Conservation (phyloP, 108 stramenopile species). For the Mediolabrus comicus region DNA sequence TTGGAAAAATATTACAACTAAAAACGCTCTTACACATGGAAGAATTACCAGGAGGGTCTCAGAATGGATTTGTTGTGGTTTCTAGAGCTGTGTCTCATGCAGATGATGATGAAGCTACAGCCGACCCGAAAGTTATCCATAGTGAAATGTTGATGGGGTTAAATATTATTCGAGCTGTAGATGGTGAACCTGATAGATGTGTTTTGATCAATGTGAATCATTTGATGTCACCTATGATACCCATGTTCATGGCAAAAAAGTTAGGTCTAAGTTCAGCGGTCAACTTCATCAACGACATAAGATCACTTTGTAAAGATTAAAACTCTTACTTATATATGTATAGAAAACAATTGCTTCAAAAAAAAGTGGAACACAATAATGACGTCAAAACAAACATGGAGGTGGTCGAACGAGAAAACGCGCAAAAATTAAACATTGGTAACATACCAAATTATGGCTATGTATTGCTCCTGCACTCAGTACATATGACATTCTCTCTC, state of each 20-base stretch:
- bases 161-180: constrained; percentile 62
- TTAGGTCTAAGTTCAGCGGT: constrained; percentile 63
- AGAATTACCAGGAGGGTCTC: constrained; percentile 44
- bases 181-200: constrained; percentile 55
- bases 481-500: no score
- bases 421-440: no score
- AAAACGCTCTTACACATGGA: constrained; percentile 68
- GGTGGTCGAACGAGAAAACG: no score
- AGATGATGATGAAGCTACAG: constrained; percentile 17
- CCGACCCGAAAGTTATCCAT: constrained; percentile 46
- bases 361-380: no score
- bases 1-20: constrained; percentile 63
- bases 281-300: constrained; percentile 70
- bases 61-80: constrained; percentile 67
- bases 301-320: constrained; percentile 34
- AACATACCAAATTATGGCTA: no score
- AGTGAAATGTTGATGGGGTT: constrained; percentile 77
- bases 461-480: no score
- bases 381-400: no score
- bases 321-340: neutral
- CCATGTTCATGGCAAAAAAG: constrained; percentile 70
- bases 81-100: constrained; percentile 60
- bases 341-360: neutral
- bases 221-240: constrained; percentile 72
- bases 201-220: constrained; percentile 79